These are phyloP conservation scores for Alternaria sp. DNA, from an alignment of 2,329 filamentous ascomycete species.

Conservation along the genomic window DNA sequence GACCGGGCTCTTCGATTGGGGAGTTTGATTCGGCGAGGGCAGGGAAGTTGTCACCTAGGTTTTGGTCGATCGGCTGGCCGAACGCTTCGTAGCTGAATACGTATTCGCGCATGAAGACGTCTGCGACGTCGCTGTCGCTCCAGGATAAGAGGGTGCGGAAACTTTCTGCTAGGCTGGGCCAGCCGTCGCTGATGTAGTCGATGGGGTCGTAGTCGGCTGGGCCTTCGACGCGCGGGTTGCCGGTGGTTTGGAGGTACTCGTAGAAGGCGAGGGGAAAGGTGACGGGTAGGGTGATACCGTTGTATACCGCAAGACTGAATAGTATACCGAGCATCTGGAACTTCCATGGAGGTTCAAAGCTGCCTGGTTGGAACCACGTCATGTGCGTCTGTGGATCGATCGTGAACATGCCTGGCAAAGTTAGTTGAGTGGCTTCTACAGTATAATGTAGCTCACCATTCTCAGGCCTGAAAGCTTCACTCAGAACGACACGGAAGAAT, in stretches of 20 bases:
- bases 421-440: constrained; percentile 9
- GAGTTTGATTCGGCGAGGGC: background rate
- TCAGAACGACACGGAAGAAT: constrained; percentile 86
- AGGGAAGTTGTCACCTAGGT: constrained; percentile 54
- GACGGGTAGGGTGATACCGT: constrained; percentile 87
- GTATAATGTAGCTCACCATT: constrained; percentile 61
- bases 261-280: constrained; percentile 89
- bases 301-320: constrained; percentile 90
- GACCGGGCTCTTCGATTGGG: constrained; percentile 60
- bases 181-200: constrained; percentile 84
- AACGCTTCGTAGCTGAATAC: constrained; percentile 76
- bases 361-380: constrained; percentile 86
- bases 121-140: constrained; percentile 80
- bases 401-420: constrained; percentile 69
- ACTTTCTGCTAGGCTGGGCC: constrained; percentile 80
- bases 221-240: constrained; percentile 45
- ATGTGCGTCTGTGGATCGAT: constrained; percentile 77
- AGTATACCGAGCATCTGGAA: constrained; percentile 88
- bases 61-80: constrained; percentile 60
- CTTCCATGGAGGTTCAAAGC: constrained; percentile 83
- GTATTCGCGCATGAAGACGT: constrained; percentile 83
- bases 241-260: constrained; percentile 71
- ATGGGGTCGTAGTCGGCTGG: constrained; percentile 44
- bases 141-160: constrained; percentile 76
- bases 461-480: constrained; percentile 77